Evolutionary conservation across 1,284 basidiomycete genomes (phyloP).

Genomic region (Fomitopsis palustris): DNA sequence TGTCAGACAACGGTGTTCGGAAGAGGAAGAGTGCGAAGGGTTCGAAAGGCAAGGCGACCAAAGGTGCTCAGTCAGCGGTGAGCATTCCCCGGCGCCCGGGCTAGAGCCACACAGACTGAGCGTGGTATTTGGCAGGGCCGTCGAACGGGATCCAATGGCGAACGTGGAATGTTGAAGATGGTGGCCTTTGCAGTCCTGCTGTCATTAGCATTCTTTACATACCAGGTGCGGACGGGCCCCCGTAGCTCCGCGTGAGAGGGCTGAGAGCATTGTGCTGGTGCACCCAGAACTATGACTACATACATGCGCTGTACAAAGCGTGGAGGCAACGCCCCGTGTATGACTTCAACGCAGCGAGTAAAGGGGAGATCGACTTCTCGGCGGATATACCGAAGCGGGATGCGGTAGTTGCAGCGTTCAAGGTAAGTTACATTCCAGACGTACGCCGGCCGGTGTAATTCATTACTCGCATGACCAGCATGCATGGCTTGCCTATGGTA

Average conservation of each 20-base stretch:
- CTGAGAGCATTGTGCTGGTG: not conserved
- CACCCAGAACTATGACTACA: conserved; percentile 11
- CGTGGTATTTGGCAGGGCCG: not conserved
- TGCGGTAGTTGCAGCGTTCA: conserved; percentile 75
- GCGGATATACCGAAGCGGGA: conserved; percentile 64
- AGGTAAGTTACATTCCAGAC: conserved; percentile 42
- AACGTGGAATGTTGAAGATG: conserved; percentile 1
- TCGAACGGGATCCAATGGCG: not conserved
- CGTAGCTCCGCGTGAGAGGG: not conserved
- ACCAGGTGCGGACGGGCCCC: conserved; percentile 6
- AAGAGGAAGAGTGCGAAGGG: conserved; percentile 5
- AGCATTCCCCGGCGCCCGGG: not conserved
- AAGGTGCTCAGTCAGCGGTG: not conserved
- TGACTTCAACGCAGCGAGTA: conserved; percentile 16
- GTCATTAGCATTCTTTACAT: conserved; percentile 2
- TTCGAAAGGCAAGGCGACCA: not conserved
- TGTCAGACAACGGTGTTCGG: conserved; percentile 2
- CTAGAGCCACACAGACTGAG: not conserved
- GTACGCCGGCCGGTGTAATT: not conserved
- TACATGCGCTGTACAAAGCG: conserved; percentile 11
- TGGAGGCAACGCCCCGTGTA: conserved; percentile 12
- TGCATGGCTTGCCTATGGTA: conserved; percentile 80
- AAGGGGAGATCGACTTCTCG: conserved; percentile 27
- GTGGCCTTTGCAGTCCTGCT: conserved; percentile 3
- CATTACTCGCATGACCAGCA: conserved; percentile 41